These are phyloP conservation scores for Dactylonectria macrodidyma DNA, from an alignment of 2,329 filamentous ascomycete genomes.

Conservation along the genomic window DNA sequence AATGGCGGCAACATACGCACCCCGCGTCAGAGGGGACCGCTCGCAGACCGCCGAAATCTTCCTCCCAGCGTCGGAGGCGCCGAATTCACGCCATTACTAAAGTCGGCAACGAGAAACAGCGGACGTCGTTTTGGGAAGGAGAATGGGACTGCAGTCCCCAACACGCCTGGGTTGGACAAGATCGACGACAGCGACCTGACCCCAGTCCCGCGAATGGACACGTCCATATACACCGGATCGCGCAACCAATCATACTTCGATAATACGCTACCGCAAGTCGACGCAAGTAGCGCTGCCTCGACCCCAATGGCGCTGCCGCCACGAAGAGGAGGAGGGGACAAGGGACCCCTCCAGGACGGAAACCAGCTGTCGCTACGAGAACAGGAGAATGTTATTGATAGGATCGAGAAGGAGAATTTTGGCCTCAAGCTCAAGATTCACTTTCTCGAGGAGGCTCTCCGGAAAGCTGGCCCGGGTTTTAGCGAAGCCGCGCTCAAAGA, in stretches of 20 bases:
- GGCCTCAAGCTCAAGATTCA: slow-evolving; percentile 97
- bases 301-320: slow-evolving; percentile 84
- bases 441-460: slow-evolving; percentile 91
- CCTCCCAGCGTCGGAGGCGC: slow-evolving; percentile 75
- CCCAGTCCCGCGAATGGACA: slow-evolving; percentile 80
- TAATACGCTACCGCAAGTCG: slow-evolving; percentile 81
- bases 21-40: slow-evolving; percentile 78
- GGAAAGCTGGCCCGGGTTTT: slow-evolving; percentile 90
- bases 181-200: slow-evolving; percentile 82
- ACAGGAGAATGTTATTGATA: slow-evolving; percentile 95
- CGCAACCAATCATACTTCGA: slow-evolving; percentile 76
- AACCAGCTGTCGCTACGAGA: slow-evolving; percentile 94
- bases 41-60: slow-evolving; percentile 81
- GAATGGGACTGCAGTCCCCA: slow-evolving; percentile 70
- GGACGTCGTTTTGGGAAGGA: slow-evolving; percentile 76
- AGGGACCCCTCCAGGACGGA: slow-evolving; percentile 83
- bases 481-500: slow-evolving; percentile 92
- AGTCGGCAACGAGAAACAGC: slow-evolving; percentile 81
- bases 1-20: slow-evolving; percentile 76
- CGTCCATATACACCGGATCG: slow-evolving; percentile 78
- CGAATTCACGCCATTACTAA: slow-evolving; percentile 96
- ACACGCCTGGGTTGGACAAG: slow-evolving; percentile 79
- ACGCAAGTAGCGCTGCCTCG: slow-evolving; percentile 84
- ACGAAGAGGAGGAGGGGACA: slow-evolving; percentile 72
- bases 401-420: slow-evolving; percentile 98